Percentiles rank a stretch among this genome's conserved stretches.
phyloP scores from a whole-genome alignment of 108 stramenopile species.

The Pseudonitzschia delicatissima region DNA sequence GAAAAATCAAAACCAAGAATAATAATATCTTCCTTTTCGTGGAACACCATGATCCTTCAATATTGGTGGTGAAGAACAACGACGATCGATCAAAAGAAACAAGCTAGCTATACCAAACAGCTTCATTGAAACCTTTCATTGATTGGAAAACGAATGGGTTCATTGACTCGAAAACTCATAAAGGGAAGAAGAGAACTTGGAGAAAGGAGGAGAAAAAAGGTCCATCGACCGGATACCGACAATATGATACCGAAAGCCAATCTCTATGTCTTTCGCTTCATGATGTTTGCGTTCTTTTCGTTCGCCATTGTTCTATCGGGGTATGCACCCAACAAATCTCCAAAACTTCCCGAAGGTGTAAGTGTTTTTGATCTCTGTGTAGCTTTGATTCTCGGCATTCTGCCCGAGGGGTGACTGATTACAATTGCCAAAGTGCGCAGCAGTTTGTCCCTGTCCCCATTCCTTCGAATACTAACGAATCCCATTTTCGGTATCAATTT shows the following conservation, averaged over 20 bases:
- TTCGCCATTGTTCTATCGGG: background rate
- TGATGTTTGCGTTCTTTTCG: background rate
- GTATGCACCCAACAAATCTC: constrained; percentile 17
- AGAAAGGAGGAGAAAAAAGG: background rate
- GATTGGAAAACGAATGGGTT: background rate
- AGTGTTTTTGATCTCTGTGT: background rate
- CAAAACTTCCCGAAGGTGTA: constrained; percentile 21
- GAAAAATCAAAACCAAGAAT: background rate
- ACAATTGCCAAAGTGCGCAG: background rate
- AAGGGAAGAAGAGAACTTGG: background rate
- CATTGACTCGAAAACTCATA: background rate
- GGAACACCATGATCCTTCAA: too few species aligned
- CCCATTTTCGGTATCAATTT: background rate
- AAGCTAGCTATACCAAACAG: too few species aligned
- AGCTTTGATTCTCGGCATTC: background rate
- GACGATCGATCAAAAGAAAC: background rate
- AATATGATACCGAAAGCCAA: background rate
- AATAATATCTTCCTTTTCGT: too few species aligned
- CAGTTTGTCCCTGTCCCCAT: background rate
- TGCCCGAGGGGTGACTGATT: background rate
- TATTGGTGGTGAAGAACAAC: too few species aligned
- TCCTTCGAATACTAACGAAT: background rate
- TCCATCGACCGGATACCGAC: background rate
- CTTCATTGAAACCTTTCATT: too few species aligned
- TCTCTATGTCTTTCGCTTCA: background rate